phyloP scores from a whole-genome alignment of 202 grass and related monocot genomes.

The Setaria italica region DNA sequence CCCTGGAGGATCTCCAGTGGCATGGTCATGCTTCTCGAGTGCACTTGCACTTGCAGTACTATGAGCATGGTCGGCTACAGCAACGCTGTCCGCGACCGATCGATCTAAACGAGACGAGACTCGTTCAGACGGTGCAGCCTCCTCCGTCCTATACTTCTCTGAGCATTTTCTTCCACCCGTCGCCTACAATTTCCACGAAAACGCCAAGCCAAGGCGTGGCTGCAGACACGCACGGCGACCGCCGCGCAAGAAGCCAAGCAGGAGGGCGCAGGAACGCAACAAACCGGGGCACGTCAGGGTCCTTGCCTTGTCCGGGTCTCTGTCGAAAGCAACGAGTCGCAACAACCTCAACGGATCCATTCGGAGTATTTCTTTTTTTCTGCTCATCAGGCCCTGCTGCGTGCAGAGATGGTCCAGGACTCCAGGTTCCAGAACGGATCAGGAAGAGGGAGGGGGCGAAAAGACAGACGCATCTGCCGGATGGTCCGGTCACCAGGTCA shows the following conservation, averaged over 20 bases:
- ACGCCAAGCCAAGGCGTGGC: too few species aligned
- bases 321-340: background rate
- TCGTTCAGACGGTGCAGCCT: too few species aligned
- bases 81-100: too few species aligned
- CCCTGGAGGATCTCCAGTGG: too few species aligned
- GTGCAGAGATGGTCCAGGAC: background rate
- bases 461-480: too few species aligned
- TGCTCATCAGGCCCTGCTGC: background rate
- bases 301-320: background rate
- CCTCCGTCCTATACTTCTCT: too few species aligned
- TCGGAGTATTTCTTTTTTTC: background rate
- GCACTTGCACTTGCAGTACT: too few species aligned
- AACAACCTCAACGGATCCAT: background rate
- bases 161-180: background rate
- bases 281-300: background rate
- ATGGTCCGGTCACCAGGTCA: background rate
- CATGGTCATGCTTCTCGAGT: too few species aligned
- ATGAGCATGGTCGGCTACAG: too few species aligned
- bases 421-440: too few species aligned
- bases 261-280: background rate
- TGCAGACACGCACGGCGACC: background rate
- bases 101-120: too few species aligned
- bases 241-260: too few species aligned
- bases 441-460: background rate
- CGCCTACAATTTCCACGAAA: constrained; percentile 10